Evolutionary conservation across 352 stramenopile species (phyloP).

Genomic region (Globisporangium nodosum): DNA sequence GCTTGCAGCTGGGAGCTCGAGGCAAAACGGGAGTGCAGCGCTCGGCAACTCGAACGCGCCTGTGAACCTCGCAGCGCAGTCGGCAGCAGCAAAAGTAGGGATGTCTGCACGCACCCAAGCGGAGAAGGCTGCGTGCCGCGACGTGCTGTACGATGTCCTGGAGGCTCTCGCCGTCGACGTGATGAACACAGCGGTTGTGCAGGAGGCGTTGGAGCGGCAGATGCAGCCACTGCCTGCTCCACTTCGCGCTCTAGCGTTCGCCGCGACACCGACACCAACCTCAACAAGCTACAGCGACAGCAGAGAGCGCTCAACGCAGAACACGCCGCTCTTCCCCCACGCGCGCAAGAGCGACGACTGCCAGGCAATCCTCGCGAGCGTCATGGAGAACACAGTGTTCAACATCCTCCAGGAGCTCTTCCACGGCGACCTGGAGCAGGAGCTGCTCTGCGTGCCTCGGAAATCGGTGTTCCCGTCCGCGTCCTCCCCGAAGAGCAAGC

Average conservation of each 20-base stretch:
- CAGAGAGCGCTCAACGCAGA: background rate
- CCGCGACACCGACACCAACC: conserved; percentile 2
- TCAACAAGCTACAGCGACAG: background rate
- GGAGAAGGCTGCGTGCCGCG: conserved; percentile 22
- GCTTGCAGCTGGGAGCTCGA: conserved; percentile 3
- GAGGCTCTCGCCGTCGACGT: conserved; percentile 54
- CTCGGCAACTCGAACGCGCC: background rate
- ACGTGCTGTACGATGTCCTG: conserved; percentile 51
- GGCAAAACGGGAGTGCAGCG: background rate
- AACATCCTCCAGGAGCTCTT: conserved; percentile 84
- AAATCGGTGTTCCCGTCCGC: conserved; percentile 40
- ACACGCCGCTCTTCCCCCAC: conserved; percentile 14
- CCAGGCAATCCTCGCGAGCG: conserved; percentile 42
- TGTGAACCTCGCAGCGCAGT: background rate
- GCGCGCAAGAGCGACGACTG: conserved; percentile 55
- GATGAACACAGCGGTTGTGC: conserved; percentile 44
- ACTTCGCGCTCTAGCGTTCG: conserved; percentile 20
- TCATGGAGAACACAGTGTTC: conserved; percentile 79
- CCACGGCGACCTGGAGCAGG: conserved; percentile 62
- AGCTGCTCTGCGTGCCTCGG: conserved; percentile 60
- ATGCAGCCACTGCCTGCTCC: conserved; percentile 21
- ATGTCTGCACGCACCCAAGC: background rate
- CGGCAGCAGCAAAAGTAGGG: background rate
- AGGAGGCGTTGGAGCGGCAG: conserved; percentile 35
- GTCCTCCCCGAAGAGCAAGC: conserved; percentile 17